Evolutionary conservation across 2,329 filamentous ascomycete genomes (phyloP), one percentile per base, ranked within the genome.

Genomic region (Phoma sp.): DNA sequence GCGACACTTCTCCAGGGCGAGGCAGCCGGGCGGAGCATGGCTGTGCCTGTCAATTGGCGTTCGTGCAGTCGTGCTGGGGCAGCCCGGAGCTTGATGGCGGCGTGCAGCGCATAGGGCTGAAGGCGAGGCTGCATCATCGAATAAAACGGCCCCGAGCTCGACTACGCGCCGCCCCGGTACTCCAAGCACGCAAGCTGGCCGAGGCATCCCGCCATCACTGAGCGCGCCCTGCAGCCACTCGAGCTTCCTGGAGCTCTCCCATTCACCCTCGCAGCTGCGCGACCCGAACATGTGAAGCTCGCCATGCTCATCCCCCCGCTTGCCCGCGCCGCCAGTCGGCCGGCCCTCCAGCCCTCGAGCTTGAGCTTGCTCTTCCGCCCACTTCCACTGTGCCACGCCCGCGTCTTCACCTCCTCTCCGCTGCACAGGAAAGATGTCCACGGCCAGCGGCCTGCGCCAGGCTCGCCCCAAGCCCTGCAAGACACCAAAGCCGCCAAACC

Each of bases 341-440:
- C 69, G 55, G 58, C 59, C 48, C 61, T 69, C 45, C 61, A 56
- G 49, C 42, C 38, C 12, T 49, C 59, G 48, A 47, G 47, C 53
- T 54, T 56, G 40, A 56, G 60, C 56, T 47, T 56, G 34, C 49
- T 56, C 56, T 47, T 61, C 54, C 62, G 56, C 55, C 59, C 60
- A 20, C 57, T 53, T 15, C 55, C 64, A n/a, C 57, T 65, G 10
- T 59, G 53, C 52, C 56, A 62, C 50, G 58, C 63, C 26, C 74
- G 78, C 43, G 73, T 80, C 56, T 81, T 81, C 63, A 74, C 77
- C 17, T 75, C 75, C 7, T 76, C 72, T 42, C 76, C 75, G 18
- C 73, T 72, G 4, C 77, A 78, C 68, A 74, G 69, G 65, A 81
- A 75, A 72, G 75, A 74, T 74, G 76, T 47, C n/a, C 67, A 69